Evolutionary conservation across 805 yeast genomes (phyloP), one percentile per base, ranked within the genome.

Genomic region (Lipomyces spencermartinsiae): DNA sequence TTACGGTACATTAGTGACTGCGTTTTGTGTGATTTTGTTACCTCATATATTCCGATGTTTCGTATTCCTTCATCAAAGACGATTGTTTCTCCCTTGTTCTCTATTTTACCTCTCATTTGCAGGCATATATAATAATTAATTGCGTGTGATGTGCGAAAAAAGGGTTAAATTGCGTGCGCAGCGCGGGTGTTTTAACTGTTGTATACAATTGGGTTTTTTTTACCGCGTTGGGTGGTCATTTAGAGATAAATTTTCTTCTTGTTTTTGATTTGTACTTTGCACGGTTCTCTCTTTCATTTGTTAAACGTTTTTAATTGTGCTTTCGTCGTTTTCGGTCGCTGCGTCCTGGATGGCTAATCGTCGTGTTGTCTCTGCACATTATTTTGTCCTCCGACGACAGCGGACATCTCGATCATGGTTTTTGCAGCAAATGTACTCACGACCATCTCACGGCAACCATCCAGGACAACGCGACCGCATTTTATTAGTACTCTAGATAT

Each of bases 51-150:
- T 43, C 49, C 22, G 49, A 16, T 37, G 12, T 35, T 37, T 37
- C 49, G 22, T 43, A 43, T 43, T 16, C 49, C 49, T n/a, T 19
- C 22, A 8, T 43, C 49, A 43, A n/a, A 16, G 8, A 4, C 56
- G n/a, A n/a, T 53, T 53, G 10, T 16, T 7, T 56, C 29, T 56
- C 37, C 19, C 16, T 56, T 56, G 10, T 33, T 19, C 12, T 25
- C 12, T 25, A 6, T 35, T 14, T 39, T 35, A 37, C 25, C 7
- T 33, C 29, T 58, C 37, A 31, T 57, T 34, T 57, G 16, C 29
- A 33, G n/a, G 37, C 39, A 57, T 37, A 58, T 35, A n/a, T 43
- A 43, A 16, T 43, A 43, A 43, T 43, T 43, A 43, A 16, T 43
- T 16, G 49, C 49, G 49, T n/a, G 49, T 43, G 9, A 43, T 43